Conservation (phyloP, 2,329 filamentous ascomycete species). For the Penicillium sp. region DNA sequence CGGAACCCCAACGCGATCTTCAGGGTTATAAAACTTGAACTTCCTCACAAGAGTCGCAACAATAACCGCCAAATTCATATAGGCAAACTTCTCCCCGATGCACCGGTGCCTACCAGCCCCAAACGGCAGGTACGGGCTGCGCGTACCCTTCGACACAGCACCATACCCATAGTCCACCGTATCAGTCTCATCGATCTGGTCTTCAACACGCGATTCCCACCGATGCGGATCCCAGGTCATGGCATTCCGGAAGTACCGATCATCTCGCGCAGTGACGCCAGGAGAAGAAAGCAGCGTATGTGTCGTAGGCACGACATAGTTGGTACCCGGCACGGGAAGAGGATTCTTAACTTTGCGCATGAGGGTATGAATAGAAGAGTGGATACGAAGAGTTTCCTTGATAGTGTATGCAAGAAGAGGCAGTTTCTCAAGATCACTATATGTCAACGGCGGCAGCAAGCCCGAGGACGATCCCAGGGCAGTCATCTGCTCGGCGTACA, state of each 20-base stretch:
- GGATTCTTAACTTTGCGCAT: conserved; percentile 71
- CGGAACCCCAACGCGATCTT: conserved; percentile 58
- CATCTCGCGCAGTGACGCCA: conserved; percentile 61
- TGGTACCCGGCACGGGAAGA: conserved; percentile 52
- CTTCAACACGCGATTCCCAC: conserved; percentile 51
- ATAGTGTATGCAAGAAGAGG: conserved; percentile 64
- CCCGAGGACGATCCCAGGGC: conserved; percentile 48
- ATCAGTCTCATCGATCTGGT: conserved; percentile 51
- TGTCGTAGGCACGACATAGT: conserved; percentile 73
- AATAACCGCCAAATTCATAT: conserved; percentile 67
- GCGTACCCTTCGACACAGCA: conserved; percentile 59
- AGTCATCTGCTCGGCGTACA: conserved; percentile 65
- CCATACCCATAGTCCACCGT: conserved; percentile 64
- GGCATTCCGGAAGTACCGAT: conserved; percentile 62
- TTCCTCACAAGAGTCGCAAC: conserved; percentile 62
- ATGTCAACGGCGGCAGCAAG: conserved; percentile 56
- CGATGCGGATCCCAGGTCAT: conserved; percentile 61
- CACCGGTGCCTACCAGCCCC: conserved; percentile 72
- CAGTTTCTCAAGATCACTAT: conserved; percentile 61
- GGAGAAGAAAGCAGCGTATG: conserved; percentile 82
- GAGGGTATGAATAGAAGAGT: conserved; percentile 71
- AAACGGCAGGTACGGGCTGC: conserved; percentile 68
- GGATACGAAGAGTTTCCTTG: conserved; percentile 70
- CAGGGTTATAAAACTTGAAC: conserved; percentile 60
- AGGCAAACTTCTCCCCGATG: conserved; percentile 76